Conservation (phyloP, 768 basidiomycete genomes). For the Leccinellum albellum region DNA sequence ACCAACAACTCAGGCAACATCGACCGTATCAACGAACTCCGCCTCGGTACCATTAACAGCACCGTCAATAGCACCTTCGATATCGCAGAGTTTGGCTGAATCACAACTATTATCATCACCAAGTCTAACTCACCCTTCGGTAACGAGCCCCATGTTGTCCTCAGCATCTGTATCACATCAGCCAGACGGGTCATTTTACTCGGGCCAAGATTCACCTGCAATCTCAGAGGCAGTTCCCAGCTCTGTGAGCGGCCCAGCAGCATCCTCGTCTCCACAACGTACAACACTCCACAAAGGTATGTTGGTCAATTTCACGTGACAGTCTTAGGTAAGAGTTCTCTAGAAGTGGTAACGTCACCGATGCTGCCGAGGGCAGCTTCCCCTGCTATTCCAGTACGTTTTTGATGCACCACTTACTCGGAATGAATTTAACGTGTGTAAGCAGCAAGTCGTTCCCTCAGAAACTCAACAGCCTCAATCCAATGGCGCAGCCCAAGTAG, state of each 20-base stretch:
- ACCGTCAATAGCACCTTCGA: slow-evolving; percentile 35
- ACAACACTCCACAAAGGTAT: slow-evolving; percentile 47
- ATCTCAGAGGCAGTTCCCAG: slow-evolving; percentile 60
- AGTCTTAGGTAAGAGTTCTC: slow-evolving; percentile 18
- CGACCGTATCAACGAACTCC: slow-evolving; percentile 28
- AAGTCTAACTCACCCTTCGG: slow-evolving; percentile 80
- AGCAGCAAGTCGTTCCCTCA: slow-evolving; percentile 36
- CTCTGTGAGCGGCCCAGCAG: slow-evolving; percentile 43
- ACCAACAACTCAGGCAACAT: slow-evolving; percentile 36
- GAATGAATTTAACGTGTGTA: slow-evolving; percentile 19
- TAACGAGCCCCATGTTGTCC: slow-evolving; percentile 78
- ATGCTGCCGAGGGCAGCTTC: slow-evolving; percentile 40
- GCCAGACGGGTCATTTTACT: slow-evolving; percentile 65
- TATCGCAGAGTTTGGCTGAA: slow-evolving; percentile 34
- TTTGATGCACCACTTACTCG: slow-evolving; percentile 2
- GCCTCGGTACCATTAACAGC: slow-evolving; percentile 41
- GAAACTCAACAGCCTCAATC: slow-evolving; percentile 38
- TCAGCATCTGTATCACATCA: slow-evolving; percentile 64
- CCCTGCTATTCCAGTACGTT: slow-evolving; percentile 41
- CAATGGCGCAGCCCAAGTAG: slow-evolving; percentile 31
- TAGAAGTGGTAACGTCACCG: slow-evolving; percentile 47
- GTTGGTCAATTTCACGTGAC: slow-evolving; percentile 18
- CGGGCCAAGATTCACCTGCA: slow-evolving; percentile 68
- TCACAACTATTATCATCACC: slow-evolving; percentile 58
- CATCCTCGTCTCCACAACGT: slow-evolving; percentile 60